These are phyloP conservation scores for Physaria fendleri DNA, from an alignment of 345 rosid species.

Conservation along the genomic window DNA sequence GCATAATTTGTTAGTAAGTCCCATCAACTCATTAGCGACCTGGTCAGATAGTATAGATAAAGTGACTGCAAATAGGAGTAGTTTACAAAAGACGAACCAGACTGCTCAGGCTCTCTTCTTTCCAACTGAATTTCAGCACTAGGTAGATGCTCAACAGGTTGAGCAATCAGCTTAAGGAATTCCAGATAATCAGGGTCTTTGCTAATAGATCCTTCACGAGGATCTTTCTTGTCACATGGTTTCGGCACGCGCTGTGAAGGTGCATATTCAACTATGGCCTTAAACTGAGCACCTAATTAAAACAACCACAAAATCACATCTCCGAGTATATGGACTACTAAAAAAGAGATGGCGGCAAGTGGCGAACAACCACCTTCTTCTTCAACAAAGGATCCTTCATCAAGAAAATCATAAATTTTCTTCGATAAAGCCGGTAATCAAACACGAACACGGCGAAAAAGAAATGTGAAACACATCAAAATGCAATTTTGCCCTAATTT, in stretches of 20 bases:
- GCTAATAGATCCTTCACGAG: conserved; percentile 60
- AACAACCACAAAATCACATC: conserved; percentile 10
- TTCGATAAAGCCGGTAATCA: neutral
- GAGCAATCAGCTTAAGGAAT: too few relatives aligned
- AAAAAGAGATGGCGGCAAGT: conserved; percentile 60
- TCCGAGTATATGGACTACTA: neutral
- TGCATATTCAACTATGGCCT: conserved; percentile 64
- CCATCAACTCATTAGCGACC: too few relatives aligned
- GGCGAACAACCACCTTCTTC: conserved; percentile 67
- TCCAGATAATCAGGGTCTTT: neutral
- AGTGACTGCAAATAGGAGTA: too few relatives aligned
- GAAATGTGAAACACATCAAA: conserved; percentile 20
- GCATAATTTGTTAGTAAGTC: neutral
- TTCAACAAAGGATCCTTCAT: conserved; percentile 45
- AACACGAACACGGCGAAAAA: conserved; percentile 4
- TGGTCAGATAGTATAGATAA: too few relatives aligned
- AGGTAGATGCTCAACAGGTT: too few relatives aligned
- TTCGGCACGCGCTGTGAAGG: conserved; percentile 65
- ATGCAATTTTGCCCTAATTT: conserved; percentile 30
- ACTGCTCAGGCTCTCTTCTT: too few relatives aligned
- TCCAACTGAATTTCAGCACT: too few relatives aligned
- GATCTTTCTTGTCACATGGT: conserved; percentile 41
- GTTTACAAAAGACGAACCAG: too few relatives aligned
- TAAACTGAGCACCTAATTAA: conserved; percentile 51
- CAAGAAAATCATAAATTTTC: neutral